phyloP scores from a whole-genome alignment of 805 yeast species.

The Cyberlindnera suaveolens region DNA sequence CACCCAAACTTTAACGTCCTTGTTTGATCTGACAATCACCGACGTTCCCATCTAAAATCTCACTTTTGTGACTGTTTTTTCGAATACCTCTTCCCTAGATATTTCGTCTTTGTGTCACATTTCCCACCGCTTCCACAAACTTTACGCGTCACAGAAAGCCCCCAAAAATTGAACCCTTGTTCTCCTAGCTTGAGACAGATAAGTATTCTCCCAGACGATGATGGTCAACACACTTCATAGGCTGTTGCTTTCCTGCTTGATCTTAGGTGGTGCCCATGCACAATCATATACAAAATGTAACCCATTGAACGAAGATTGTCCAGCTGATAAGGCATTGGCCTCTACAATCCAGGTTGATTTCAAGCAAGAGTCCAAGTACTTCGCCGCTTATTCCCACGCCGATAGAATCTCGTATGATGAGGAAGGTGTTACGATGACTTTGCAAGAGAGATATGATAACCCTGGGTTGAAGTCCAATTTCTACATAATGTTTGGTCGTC shows the following conservation, averaged over 20 bases:
- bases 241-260: not conserved
- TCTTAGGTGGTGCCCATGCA: constrained; percentile 6
- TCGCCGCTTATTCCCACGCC: constrained; percentile 36
- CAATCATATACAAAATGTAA: constrained; percentile 31
- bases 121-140: too few species aligned
- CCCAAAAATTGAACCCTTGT: too few species aligned
- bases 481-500: constrained; percentile 84
- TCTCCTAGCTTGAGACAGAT: too few species aligned
- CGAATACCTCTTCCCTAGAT: too few species aligned
- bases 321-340: constrained; percentile 58
- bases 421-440: constrained; percentile 58
- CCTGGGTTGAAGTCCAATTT: constrained; percentile 74
- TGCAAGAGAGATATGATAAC: constrained; percentile 62
- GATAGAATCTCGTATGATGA: constrained; percentile 37
- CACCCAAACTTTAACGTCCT: too few species aligned
- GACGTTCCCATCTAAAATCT: too few species aligned
- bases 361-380: constrained; percentile 37
- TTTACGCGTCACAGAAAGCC: too few species aligned
- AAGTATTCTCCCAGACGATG: not conserved
- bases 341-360: constrained; percentile 49
- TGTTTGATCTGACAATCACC: too few species aligned
- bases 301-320: constrained; percentile 37
- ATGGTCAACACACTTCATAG: not conserved
- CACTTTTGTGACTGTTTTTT: too few species aligned
- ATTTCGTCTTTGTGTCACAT: too few species aligned